Conservation (phyloP, 192 early-diverging fungal genomes). For the Coemansia sp. region DNA sequence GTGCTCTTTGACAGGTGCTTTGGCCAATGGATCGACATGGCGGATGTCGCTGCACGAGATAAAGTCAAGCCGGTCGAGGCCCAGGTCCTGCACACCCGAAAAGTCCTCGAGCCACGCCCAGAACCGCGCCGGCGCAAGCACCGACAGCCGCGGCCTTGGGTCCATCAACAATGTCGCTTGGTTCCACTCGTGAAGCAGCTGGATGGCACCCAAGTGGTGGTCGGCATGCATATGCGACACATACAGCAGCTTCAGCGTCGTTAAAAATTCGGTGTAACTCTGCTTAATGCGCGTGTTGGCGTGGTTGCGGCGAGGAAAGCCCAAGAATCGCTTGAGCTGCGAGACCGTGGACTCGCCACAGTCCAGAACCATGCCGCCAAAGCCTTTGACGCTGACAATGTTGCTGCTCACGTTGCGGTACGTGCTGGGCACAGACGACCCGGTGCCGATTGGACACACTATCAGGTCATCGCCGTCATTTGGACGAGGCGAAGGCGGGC, state of each 20-base stretch:
- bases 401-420: slow-evolving; percentile 93
- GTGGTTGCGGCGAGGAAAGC: slow-evolving; percentile 44
- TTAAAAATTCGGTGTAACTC: slow-evolving; percentile 56
- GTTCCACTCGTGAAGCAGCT: slow-evolving; percentile 71
- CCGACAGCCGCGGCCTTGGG: slow-evolving; percentile 26
- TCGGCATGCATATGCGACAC: slow-evolving; percentile 98
- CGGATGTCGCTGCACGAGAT: slow-evolving; percentile 40
- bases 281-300: slow-evolving; percentile 43
- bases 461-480: slow-evolving; percentile 19
- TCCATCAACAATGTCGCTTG: slow-evolving; percentile 48
- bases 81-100: slow-evolving; percentile 51
- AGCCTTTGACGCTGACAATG: slow-evolving; percentile 63
- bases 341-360: slow-evolving; percentile 87
- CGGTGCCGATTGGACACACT: slow-evolving; percentile 83
- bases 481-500: background rate
- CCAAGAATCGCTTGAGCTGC: slow-evolving; percentile 76
- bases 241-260: slow-evolving; percentile 69
- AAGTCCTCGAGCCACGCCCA: slow-evolving; percentile 51
- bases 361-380: slow-evolving; percentile 78
- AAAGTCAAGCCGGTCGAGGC: slow-evolving; percentile 45
- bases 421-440: slow-evolving; percentile 81
- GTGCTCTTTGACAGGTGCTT: background rate
- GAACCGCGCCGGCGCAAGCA: slow-evolving; percentile 55
- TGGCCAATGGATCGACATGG: slow-evolving; percentile 4
- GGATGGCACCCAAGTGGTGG: slow-evolving; percentile 87